Base-by-base conservation (phyloP, 2,329 filamentous ascomycete species). In the Diaporthe sp. region DNA sequence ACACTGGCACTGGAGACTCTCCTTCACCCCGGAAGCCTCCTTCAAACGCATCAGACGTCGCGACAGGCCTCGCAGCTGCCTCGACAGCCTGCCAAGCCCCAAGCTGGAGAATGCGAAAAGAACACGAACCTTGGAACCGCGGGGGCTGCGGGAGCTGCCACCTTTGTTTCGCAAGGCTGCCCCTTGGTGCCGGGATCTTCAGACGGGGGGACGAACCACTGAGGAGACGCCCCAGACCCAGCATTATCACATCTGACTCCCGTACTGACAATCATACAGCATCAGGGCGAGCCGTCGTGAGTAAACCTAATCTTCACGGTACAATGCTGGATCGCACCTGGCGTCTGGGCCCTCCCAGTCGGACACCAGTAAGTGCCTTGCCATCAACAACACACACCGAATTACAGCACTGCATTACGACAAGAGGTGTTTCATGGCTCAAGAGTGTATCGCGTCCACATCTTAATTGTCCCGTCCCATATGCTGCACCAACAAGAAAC, bases 11-110 rank as follows among this genome's bases (percentile, higher is more conserved):
- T 66, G 61, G 61, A 35, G 61, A 32, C 44, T 65, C 59, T 44
- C 59, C 19, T 27, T 22, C 13, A n/a, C n/a, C 32, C 61, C 30
- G 19, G 47, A 19, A 27, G 44, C 32, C 63, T 68, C 63, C 63
- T 68, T 68, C 63, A 68, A 68, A 68, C 63, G 47, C 47, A 39
- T 39, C 63, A 68, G 63, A 68, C 63, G 63, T 68, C 63, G 47
- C 63, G 47, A 68, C 47, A 13, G 32, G 47, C 63, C 13, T n/a
- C n/a, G n/a, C n/a, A n/a, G n/a, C n/a, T n/a, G n/a, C n/a, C n/a
- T 51, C 63, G 32, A 66, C 44, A 68, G 63, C 47, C 63, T 39
- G 63, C 63, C 63, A 37, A 66, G 63, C 30, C 63, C 63, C 13
- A 10, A 27, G 30, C 44, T 66, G 30, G 27, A 51, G 44, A 39